These are phyloP conservation scores for Didymella keratinophila DNA, from an alignment of 2,329 filamentous ascomycete species.

Conservation along the genomic window DNA sequence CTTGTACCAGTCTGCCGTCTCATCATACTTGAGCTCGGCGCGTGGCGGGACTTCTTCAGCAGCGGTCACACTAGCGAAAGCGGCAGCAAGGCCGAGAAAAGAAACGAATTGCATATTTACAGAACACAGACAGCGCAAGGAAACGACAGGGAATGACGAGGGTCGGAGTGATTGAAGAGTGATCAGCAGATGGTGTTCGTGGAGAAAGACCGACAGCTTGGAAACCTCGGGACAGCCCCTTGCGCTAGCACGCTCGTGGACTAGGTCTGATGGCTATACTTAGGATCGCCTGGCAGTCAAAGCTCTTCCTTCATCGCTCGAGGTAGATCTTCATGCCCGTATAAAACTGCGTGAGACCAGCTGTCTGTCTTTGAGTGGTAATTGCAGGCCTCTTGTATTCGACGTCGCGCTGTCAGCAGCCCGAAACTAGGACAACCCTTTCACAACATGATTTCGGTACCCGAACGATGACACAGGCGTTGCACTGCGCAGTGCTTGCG, in stretches of 20 bases:
- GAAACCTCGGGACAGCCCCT: slow-evolving; percentile 6
- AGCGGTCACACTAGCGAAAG: slow-evolving; percentile 18
- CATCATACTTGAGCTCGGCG: slow-evolving; percentile 23
- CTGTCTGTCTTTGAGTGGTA: not conserved
- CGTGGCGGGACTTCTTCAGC: slow-evolving; percentile 3
- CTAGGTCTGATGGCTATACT: slow-evolving; percentile 1
- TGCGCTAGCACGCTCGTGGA: slow-evolving; percentile 5
- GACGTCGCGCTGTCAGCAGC: not conserved
- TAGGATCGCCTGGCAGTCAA: not conserved
- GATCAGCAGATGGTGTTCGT: slow-evolving; percentile 10
- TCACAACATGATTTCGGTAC: slow-evolving; percentile 3
- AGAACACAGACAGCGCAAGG: slow-evolving; percentile 13
- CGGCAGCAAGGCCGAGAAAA: slow-evolving; percentile 18
- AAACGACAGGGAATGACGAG: slow-evolving; percentile 20
- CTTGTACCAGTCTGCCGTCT: slow-evolving; percentile 23
- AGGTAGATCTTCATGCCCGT: not conserved
- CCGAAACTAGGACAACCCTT: not conserved
- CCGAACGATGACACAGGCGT: not conserved
- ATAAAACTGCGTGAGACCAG: not conserved
- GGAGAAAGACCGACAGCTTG: slow-evolving; percentile 3
- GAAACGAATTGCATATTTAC: slow-evolving; percentile 27
- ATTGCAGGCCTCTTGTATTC: not conserved
- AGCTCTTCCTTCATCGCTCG: not conserved
- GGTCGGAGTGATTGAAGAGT: slow-evolving; percentile 8
- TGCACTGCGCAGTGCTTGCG: not conserved